Conservation (phyloP, 2,329 filamentous ascomycete species). For the Fusarium multiceps region DNA sequence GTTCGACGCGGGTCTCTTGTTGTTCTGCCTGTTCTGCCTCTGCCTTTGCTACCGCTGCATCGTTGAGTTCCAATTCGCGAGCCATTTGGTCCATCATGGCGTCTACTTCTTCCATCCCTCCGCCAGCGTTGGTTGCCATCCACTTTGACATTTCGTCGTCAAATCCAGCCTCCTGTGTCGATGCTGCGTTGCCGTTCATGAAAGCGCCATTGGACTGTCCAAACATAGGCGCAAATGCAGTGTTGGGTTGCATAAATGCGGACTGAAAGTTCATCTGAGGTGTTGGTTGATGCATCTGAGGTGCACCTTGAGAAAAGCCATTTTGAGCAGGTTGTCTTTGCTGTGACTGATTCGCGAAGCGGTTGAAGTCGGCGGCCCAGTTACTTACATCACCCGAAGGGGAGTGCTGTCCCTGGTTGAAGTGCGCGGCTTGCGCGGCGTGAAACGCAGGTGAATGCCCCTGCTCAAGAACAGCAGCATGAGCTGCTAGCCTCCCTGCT, state of each 20-base stretch:
- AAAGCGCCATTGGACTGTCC: constrained; percentile 43
- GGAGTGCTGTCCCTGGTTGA: constrained; percentile 41
- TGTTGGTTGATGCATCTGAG: constrained; percentile 43
- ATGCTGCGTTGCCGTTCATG: constrained; percentile 39
- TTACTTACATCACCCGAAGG: constrained; percentile 43
- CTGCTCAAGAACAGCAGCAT: constrained; percentile 50
- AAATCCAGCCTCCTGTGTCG: constrained; percentile 51
- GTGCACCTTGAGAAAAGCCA: constrained; percentile 34
- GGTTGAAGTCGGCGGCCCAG: constrained; percentile 55
- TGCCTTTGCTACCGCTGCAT: constrained; percentile 45
- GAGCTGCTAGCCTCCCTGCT: constrained; percentile 50
- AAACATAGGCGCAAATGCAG: constrained; percentile 47
- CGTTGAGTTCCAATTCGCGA: constrained; percentile 53
- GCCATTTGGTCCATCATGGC: constrained; percentile 59
- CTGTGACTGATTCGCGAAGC: constrained; percentile 47
- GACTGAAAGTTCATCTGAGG: constrained; percentile 47
- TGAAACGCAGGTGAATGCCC: constrained; percentile 40
- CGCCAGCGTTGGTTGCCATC: constrained; percentile 52
- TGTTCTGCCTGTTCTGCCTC: constrained; percentile 24
- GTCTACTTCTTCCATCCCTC: constrained; percentile 54
- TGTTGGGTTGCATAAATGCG: constrained; percentile 47
- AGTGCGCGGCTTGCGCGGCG: constrained; percentile 38
- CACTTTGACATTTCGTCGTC: constrained; percentile 56
- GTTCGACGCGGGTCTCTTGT: constrained; percentile 9
- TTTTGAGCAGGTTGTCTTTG: constrained; percentile 41